Conservation (phyloP, 1,139 yeast genomes). For the Petasospora fabianii region DNA sequence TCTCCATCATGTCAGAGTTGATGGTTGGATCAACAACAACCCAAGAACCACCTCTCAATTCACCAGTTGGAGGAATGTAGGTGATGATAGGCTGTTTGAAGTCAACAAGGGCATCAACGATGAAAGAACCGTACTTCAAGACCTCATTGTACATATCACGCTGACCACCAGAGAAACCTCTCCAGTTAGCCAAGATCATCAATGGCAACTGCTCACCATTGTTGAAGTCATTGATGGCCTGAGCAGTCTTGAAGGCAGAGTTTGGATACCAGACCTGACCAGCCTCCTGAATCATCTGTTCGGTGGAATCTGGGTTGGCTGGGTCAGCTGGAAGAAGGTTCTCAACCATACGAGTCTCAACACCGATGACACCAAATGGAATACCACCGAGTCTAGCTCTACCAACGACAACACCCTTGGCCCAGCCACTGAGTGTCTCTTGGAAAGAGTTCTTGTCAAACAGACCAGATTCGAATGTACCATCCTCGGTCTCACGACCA, state of each 20-base stretch:
- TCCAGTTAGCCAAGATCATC: conserved; percentile 98
- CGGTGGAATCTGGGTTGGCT: conserved; percentile 93
- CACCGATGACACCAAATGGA: conserved; percentile 97
- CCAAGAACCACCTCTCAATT: conserved; percentile 99
- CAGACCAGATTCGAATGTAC: conserved; percentile 76
- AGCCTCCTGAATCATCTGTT: conserved; percentile 84
- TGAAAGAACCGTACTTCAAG: conserved; percentile 91
- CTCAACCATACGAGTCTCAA: conserved; percentile 86
- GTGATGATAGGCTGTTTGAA: conserved; percentile 96
- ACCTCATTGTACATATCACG: conserved; percentile 99
- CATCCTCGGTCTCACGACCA: conserved; percentile 68
- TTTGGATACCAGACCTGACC: conserved; percentile 99
- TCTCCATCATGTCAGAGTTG: conserved; percentile 96
- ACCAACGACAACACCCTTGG: conserved; percentile 96
- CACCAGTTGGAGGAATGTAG: conserved; percentile 97
- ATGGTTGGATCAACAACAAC: conserved; percentile 98
- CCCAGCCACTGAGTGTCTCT: conserved; percentile 99
- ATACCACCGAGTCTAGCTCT: conserved; percentile 98
- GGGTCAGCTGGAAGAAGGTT: conserved; percentile 96
- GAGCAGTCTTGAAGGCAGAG: conserved; percentile 98
- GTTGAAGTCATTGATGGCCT: conserved; percentile 96
- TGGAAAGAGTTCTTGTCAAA: conserved; percentile 92
- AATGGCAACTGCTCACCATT: conserved; percentile 96
- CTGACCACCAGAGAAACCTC: conserved; percentile 99
- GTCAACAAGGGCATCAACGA: conserved; percentile 94